Conservation (phyloP, 78 protist genomes). For the Planoprotostelium fungivorum region DNA sequence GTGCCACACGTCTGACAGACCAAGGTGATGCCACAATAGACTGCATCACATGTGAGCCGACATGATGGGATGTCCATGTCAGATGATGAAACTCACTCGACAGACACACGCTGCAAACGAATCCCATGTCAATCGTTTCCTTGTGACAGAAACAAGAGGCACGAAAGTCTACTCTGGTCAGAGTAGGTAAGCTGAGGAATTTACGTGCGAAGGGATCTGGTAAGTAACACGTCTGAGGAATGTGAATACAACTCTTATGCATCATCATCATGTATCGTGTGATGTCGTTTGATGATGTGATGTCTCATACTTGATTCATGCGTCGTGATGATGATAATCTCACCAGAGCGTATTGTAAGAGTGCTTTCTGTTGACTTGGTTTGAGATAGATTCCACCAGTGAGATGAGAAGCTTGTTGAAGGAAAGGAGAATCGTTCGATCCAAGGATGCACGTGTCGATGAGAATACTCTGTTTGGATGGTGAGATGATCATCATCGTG, state of each 20-base stretch:
- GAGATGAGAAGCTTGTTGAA: slow-evolving; percentile 70
- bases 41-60: too few species aligned
- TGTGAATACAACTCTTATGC: not conserved
- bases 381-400: slow-evolving; percentile 60
- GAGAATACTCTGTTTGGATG: slow-evolving; percentile 21
- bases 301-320: not conserved
- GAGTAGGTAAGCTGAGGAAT: slow-evolving; percentile 32
- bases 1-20: too few species aligned
- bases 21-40: too few species aligned
- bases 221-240: slow-evolving; percentile 38
- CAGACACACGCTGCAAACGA: slow-evolving; percentile 70
- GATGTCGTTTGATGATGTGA: not conserved
- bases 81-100: slow-evolving; percentile 28
- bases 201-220: slow-evolving; percentile 46
- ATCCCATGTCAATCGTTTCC: slow-evolving; percentile 59
- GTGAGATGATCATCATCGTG: not conserved
- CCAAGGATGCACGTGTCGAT: slow-evolving; percentile 52
- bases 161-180: slow-evolving; percentile 53
- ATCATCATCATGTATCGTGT: not conserved
- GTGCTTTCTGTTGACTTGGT: slow-evolving; percentile 21
- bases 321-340: not conserved
- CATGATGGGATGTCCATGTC: too few species aligned
- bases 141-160: slow-evolving; percentile 68
- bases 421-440: slow-evolving; percentile 44
- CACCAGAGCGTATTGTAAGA: slow-evolving; percentile 57